Evolutionary conservation across 805 yeast genomes (phyloP), one percentile per base, ranked within the genome.

Genomic region (Naumovozyma castellii): DNA sequence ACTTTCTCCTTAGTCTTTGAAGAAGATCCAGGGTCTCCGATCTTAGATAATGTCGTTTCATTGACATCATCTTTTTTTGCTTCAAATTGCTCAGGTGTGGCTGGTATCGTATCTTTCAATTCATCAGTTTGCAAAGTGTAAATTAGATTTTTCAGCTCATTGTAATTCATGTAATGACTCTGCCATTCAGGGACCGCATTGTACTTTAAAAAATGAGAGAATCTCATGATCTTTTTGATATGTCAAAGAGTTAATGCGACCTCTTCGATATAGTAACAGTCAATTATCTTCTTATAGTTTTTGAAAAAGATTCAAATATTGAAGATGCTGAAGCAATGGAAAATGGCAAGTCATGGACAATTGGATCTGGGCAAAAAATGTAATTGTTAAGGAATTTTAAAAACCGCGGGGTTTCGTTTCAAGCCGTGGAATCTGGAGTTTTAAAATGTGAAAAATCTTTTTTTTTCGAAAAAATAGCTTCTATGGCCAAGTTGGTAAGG

Each of bases 181-280:
- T 80, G 83, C 97, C 97, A 87, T 52, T 82, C 94, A 2, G 96
- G 95, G 40, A 83, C 84, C 29, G 77, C 69, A 41, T 80, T 80
- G 37, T 79, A 80, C 46, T 71, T 73, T 42, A 80, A 64, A 18
- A 82, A 75, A 45, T 76, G 80, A 10, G 79, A 80, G 54, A 80
- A 80, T 62, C 80, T 80, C 88, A 80, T 80, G n/a, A n/a, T n/a
- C n/a, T n/a, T n/a, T n/a, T n/a, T n/a, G n/a, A n/a, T n/a, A n/a
- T n/a, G n/a, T n/a, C n/a, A n/a, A n/a, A n/a, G n/a, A n/a, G n/a
- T n/a, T n/a, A n/a, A n/a, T n/a, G n/a, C n/a, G n/a, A n/a, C n/a
- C n/a, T n/a, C n/a, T n/a, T n/a, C n/a, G n/a, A n/a, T n/a, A n/a
- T n/a, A n/a, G n/a, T n/a, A n/a, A n/a, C n/a, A n/a, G n/a, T n/a